These are phyloP conservation scores for Pinus albicaulis DNA, from an alignment of 75 land plant species.

Conservation along the genomic window DNA sequence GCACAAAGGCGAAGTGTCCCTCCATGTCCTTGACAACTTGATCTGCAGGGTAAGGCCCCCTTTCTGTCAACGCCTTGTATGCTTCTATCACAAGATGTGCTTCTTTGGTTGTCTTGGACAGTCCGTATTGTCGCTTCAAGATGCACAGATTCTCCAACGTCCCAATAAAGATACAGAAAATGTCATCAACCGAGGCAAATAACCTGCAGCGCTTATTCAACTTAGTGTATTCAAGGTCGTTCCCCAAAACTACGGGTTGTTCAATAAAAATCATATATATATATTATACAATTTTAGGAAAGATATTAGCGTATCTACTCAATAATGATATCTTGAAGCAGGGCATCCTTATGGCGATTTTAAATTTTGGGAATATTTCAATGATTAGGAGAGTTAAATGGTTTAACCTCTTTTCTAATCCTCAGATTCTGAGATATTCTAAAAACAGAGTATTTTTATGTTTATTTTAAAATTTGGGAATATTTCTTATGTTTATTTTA, in stretches of 20 bases:
- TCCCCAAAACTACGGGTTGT: not conserved
- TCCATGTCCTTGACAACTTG: slow-evolving; percentile 76
- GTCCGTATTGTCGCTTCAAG: slow-evolving; percentile 78
- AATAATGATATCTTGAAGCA: too few relatives aligned
- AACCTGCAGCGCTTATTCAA: slow-evolving; percentile 30
- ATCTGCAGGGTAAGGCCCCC: slow-evolving; percentile 91
- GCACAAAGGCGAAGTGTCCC: slow-evolving; percentile 80
- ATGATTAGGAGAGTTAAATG: too few relatives aligned
- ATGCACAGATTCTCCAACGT: slow-evolving; percentile 62
- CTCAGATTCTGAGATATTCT: too few relatives aligned
- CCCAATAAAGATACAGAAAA: slow-evolving; percentile 84
- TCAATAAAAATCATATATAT: not conserved
- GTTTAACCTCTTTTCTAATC: too few relatives aligned
- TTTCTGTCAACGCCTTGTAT: slow-evolving; percentile 80
- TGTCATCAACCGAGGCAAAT: slow-evolving; percentile 67
- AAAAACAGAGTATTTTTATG: too few relatives aligned
- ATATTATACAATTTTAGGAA: too few relatives aligned
- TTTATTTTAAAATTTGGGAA: too few relatives aligned
- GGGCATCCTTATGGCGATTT: too few relatives aligned
- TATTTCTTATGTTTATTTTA: too few relatives aligned
- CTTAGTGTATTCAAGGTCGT: not conserved
- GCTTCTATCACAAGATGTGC: slow-evolving; percentile 81
- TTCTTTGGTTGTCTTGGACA: slow-evolving; percentile 69
- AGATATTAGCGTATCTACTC: too few relatives aligned
- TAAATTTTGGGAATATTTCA: too few relatives aligned